Base-by-base conservation (phyloP, 139 green algal genomes). In the Spirogloea muscicola region DNA sequence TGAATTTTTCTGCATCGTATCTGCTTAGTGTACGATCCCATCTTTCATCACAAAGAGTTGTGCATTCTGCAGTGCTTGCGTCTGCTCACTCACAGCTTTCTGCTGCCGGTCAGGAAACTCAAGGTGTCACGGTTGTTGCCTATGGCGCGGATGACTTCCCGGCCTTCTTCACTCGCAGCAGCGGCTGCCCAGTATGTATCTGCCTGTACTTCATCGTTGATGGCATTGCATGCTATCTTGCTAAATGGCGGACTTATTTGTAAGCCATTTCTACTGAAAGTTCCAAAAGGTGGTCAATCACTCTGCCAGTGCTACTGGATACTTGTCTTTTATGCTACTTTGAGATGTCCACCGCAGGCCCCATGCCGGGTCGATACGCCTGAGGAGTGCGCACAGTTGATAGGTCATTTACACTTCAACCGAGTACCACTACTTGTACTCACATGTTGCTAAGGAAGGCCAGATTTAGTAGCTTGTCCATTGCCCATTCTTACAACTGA, bases 91-190 rank as follows among this genome's bases (percentile, higher is more conserved):
- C n/a, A n/a, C n/a, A n/a, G n/a, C n/a, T n/a, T n/a, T n/a, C n/a
- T n/a, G n/a, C n/a, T n/a, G n/a, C n/a, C n/a, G n/a, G n/a, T n/a
- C 69, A 79, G 74, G 80, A 86, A 58, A 86, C 74, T 71, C 84
- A 95, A 81, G 94, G 94, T 2, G 94, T 97, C 36, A 84, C 81
- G n/a, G 94, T 98, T 34, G 88, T 88, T 3, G 84, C 87, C 0
- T 92, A 91, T 58, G 71, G 84, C 0, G 75, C 78, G 0, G 85
- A 96, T 52, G 90, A 98, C 75, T 97, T 98, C 76, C 94, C 94
- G 1, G 94, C 94, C 2, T 98, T 98, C 84, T 98, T 96, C 86
- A 94, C 86, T 1, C 71, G 66, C 0, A 63, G 72, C 58, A 93
- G 84, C 55, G 89, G 94, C 21, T 94, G 87, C n/a, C n/a, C 18